A percentile compares a stretch with the other conserved stretches of the same genome.
Evolutionary conservation across 2,329 filamentous ascomycete genomes (phyloP).

Genomic region (Westerdykella aurantiaca): DNA sequence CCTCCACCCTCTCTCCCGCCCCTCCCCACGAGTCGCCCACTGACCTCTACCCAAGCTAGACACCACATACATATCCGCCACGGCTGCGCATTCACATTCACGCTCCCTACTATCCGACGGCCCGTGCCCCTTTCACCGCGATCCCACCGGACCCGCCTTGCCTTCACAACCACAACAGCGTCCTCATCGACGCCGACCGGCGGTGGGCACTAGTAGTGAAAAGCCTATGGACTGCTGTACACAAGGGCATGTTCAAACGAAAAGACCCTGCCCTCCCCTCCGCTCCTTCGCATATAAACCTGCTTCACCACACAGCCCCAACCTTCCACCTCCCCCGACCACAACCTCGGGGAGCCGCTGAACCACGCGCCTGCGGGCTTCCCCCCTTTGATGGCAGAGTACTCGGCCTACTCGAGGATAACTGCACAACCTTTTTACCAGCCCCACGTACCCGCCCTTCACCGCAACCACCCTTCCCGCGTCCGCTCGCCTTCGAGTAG

Average conservation of each 20-base stretch:
- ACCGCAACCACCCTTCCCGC: conserved; percentile 42
- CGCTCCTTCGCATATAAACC: conserved; percentile 40
- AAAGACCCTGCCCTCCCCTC: conserved; percentile 43
- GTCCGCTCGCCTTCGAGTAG: conserved; percentile 44
- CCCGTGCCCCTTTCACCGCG: background rate
- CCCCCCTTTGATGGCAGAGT: conserved; percentile 60
- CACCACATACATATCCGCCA: background rate
- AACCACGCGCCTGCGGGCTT: conserved; percentile 14
- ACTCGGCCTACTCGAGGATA: conserved; percentile 57
- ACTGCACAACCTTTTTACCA: conserved; percentile 56
- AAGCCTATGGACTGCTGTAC: conserved; percentile 28
- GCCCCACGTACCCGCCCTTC: conserved; percentile 47
- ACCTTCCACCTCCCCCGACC: conserved; percentile 21
- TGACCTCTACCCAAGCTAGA: background rate
- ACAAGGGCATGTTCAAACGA: conserved; percentile 46
- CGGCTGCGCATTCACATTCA: background rate
- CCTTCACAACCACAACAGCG: background rate
- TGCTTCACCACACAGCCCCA: conserved; percentile 15
- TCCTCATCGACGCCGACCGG: conserved; percentile 1
- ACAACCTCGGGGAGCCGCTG: conserved; percentile 25
- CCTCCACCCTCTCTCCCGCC: background rate
- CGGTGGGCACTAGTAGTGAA: conserved; percentile 22
- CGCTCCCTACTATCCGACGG: background rate
- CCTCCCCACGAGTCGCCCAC: background rate
- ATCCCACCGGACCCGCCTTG: background rate